Percentiles rank a stretch among this genome's conserved stretches.
phyloP scores from a whole-genome alignment of 345 rosid species.

The Citrus glauca region DNA sequence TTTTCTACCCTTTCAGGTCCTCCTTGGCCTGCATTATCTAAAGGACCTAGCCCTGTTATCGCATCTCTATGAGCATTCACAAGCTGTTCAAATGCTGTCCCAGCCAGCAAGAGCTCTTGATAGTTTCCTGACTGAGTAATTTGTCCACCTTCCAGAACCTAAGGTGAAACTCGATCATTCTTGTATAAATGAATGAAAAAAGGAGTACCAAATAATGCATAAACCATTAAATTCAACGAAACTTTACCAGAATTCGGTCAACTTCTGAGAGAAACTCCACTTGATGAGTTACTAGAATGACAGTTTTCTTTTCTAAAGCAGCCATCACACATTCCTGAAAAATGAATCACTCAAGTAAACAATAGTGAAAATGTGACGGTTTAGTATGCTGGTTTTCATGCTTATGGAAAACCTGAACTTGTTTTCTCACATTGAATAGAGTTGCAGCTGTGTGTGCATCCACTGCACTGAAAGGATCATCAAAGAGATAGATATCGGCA shows the following conservation, averaged over 20 bases:
- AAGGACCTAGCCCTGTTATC: conserved; percentile 38
- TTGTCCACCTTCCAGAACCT: conserved; percentile 68
- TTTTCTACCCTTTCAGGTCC: conserved; percentile 15
- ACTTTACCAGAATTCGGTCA: conserved; percentile 55
- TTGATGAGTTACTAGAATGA: conserved; percentile 78
- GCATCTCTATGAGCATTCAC: conserved; percentile 73
- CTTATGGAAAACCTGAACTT: neutral
- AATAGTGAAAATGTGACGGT: neutral
- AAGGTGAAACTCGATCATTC: neutral
- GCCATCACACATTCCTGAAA: conserved; percentile 74
- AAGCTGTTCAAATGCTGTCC: conserved; percentile 60
- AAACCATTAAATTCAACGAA: neutral
- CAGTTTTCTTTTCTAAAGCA: conserved; percentile 52
- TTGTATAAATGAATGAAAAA: neutral
- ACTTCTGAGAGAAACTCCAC: conserved; percentile 75
- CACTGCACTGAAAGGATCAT: conserved; percentile 83
- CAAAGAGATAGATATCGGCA: conserved; percentile 71
- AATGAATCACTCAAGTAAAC: conserved; percentile 2
- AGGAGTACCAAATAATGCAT: neutral
- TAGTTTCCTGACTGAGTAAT: conserved; percentile 60
- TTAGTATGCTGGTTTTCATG: neutral
- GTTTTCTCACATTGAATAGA: conserved; percentile 54
- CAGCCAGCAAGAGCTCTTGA: conserved; percentile 47
- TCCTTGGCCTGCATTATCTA: conserved; percentile 20
- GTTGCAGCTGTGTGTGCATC: conserved; percentile 79